These are phyloP conservation scores for Ramaria sp. DNA, from an alignment of 768 basidiomycete species.

Conservation along the genomic window DNA sequence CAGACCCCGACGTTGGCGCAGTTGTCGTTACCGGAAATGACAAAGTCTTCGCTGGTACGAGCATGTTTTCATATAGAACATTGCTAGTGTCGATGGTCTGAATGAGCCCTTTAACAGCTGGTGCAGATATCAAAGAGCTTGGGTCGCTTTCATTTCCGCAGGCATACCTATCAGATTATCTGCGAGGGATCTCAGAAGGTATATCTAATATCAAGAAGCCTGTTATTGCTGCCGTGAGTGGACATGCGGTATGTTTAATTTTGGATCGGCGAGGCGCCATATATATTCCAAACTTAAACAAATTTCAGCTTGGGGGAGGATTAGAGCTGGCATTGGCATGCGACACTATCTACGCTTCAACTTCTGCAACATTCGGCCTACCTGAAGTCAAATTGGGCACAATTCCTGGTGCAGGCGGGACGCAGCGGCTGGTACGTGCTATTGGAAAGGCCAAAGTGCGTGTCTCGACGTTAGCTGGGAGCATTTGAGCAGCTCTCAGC, in stretches of 20 bases:
- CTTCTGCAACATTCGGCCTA: constrained; percentile 34
- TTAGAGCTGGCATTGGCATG: constrained; percentile 40
- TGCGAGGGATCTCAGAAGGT: constrained; percentile 32
- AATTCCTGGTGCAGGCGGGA: constrained; percentile 36
- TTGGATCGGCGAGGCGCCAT: neutral
- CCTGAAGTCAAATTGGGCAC: constrained; percentile 39
- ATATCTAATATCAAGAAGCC: constrained; percentile 34
- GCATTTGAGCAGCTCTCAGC: neutral
- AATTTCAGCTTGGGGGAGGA: constrained; percentile 34
- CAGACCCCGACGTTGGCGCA: constrained; percentile 26
- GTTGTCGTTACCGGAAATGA: constrained; percentile 36
- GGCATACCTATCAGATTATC: constrained; percentile 36
- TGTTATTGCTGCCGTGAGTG: constrained; percentile 36
- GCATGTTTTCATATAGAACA: neutral
- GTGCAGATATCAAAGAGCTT: constrained; percentile 44
- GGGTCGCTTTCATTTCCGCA: constrained; percentile 31
- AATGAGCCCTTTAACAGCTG: constrained; percentile 18
- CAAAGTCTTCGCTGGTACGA: constrained; percentile 33
- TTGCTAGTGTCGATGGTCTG: no score
- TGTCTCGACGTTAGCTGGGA: neutral
- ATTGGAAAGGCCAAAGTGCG: constrained; percentile 29
- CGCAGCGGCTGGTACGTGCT: constrained; percentile 31
- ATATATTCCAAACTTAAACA: neutral
- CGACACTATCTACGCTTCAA: constrained; percentile 34
- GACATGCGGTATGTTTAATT: constrained; percentile 28